Conservation (phyloP, 108 stramenopile genomes). For the Hondaea fermentalgiana region DNA sequence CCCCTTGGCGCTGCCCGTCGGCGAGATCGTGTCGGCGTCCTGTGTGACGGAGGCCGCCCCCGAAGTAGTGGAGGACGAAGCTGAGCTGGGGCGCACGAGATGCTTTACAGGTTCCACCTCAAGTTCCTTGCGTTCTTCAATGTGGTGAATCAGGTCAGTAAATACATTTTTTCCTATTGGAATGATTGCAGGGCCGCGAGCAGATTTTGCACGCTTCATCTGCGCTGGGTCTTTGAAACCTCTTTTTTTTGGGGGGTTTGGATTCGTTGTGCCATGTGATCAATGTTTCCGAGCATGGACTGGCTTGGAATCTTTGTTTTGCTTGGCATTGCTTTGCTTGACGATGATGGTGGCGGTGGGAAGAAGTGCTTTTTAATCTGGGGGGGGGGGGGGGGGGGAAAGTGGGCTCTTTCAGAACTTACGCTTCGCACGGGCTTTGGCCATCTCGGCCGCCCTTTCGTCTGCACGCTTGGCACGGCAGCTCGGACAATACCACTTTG, state of each 20-base stretch:
- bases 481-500: neutral
- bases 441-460: neutral
- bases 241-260: no score
- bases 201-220: no score
- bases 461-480: neutral
- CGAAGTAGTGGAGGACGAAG: neutral
- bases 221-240: no score
- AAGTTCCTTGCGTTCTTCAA: slow-evolving; percentile 10
- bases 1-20: neutral
- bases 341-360: no score
- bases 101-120: neutral
- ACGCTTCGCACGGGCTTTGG: neutral
- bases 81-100: neutral
- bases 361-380: no score
- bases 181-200: neutral
- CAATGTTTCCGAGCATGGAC: no score
- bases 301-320: no score
- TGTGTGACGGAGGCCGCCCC: neutral
- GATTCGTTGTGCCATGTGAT: no score
- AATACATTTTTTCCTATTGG: neutral
- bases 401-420: neutral
- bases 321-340: no score
- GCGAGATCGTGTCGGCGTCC: neutral
- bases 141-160: neutral
- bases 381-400: no score